Conservation (phyloP, 192 early-diverging fungal species). For the Coemansia javaensis region DNA sequence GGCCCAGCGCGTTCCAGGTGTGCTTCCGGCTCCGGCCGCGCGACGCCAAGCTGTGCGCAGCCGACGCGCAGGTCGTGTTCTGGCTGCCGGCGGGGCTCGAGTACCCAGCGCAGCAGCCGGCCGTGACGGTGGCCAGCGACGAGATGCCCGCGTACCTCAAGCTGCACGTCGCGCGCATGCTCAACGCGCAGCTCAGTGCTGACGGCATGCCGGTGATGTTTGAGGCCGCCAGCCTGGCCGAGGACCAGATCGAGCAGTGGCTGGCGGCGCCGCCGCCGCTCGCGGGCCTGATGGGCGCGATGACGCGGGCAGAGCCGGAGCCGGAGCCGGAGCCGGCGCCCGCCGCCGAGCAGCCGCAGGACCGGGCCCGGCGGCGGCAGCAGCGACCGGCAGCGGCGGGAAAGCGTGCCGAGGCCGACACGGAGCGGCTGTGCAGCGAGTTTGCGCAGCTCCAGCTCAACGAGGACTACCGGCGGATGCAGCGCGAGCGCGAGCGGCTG, state of each 20-base stretch:
- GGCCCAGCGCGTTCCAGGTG: not conserved
- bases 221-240: conserved; percentile 56
- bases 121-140: conserved; percentile 60
- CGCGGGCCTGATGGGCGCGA: conserved; percentile 23
- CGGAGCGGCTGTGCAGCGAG: conserved; percentile 2
- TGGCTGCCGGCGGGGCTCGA: conserved; percentile 53
- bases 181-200: conserved; percentile 17
- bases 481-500: conserved; percentile 9
- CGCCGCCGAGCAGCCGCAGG: not conserved
- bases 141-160: conserved; percentile 67
- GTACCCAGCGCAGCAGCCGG: conserved; percentile 66
- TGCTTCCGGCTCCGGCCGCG: conserved; percentile 11
- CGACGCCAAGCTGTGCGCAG: not conserved
- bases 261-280: conserved; percentile 24
- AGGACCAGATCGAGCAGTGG: conserved; percentile 44
- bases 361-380: not conserved
- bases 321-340: conserved; percentile 50
- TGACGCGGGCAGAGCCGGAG: too few species aligned
- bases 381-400: not conserved
- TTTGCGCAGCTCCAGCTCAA: conserved; percentile 10
- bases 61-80: conserved; percentile 55
- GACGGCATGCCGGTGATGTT: conserved; percentile 52
- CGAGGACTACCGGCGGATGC: conserved; percentile 21
- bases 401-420: not conserved
- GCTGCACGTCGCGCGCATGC: conserved; percentile 52